phyloP scores from a whole-genome alignment of 1,284 basidiomycete genomes.

The Apiotrichum porosum region DNA sequence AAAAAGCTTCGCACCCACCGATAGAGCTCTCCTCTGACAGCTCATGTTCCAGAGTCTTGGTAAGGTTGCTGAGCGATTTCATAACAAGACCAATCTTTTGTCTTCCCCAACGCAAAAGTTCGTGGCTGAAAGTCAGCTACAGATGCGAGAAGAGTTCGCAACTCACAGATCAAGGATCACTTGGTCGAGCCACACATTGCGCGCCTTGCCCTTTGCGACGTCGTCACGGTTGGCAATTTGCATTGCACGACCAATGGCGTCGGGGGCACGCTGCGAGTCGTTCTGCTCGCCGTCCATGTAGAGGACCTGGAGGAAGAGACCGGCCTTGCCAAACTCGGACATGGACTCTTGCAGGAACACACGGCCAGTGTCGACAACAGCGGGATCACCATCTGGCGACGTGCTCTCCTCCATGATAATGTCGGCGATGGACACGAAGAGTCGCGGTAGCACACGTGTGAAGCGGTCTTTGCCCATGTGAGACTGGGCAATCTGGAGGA shows the following conservation, averaged over 20 bases:
- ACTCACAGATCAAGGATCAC: slow-evolving; percentile 18
- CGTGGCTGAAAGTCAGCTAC: slow-evolving; percentile 16
- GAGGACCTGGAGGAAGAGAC: slow-evolving; percentile 34
- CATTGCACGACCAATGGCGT: slow-evolving; percentile 3
- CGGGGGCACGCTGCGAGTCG: background rate
- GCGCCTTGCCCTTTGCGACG: background rate
- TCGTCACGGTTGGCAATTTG: slow-evolving; percentile 4
- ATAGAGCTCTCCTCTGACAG: slow-evolving; percentile 24
- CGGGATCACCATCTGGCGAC: slow-evolving; percentile 1
- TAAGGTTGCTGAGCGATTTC: slow-evolving; percentile 20
- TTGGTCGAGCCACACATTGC: slow-evolving; percentile 15
- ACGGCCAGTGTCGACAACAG: slow-evolving; percentile 10
- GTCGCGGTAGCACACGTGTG: slow-evolving; percentile 25
- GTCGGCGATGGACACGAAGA: slow-evolving; percentile 20
- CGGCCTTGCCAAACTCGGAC: slow-evolving; percentile 24
- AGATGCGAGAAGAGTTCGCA: background rate
- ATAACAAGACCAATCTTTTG: slow-evolving; percentile 23
- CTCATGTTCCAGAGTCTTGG: slow-evolving; percentile 11
- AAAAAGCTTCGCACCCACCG: slow-evolving; percentile 23
- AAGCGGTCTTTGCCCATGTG: slow-evolving; percentile 28
- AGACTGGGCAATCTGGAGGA: slow-evolving; percentile 30
- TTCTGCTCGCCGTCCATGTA: slow-evolving; percentile 2
- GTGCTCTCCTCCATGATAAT: slow-evolving; percentile 19
- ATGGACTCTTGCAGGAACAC: slow-evolving; percentile 6
- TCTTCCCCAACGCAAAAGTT: slow-evolving; percentile 27